Conservation (phyloP, 1,284 basidiomycete species). For the Coniferiporia sulphurascens region DNA sequence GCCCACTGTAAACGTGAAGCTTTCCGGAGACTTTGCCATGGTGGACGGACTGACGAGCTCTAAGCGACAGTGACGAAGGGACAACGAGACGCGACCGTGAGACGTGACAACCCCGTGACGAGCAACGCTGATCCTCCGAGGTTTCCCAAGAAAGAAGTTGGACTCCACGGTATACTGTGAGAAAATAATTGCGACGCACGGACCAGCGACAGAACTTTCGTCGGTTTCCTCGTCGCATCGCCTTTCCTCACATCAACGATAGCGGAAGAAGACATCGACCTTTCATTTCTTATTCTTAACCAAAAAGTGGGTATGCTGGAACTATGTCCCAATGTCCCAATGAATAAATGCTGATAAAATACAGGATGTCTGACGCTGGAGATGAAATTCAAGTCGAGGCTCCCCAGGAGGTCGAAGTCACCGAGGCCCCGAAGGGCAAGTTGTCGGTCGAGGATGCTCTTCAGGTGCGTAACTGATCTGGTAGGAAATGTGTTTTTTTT, state of each 20-base stretch:
- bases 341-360: not conserved
- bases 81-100: not conserved
- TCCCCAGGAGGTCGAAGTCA: conserved; percentile 75
- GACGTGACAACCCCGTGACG: not conserved
- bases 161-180: not conserved
- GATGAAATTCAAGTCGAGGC: conserved; percentile 84
- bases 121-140: not conserved
- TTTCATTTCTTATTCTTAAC: conserved; percentile 32
- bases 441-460: conserved; percentile 97
- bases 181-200: conserved; percentile 6
- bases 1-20: conserved; percentile 66
- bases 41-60: not conserved
- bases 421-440: conserved; percentile 89
- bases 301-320: conserved; percentile 40
- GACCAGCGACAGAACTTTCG: conserved; percentile 14
- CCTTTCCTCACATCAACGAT: conserved; percentile 63
- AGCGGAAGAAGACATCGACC: conserved; percentile 85
- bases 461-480: conserved; percentile 53
- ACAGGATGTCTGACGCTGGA: conserved; percentile 97
- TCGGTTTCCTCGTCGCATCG: not conserved
- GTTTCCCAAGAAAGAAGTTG: no score
- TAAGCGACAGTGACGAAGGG: not conserved
- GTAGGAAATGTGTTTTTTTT: no score
- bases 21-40: conserved; percentile 31
- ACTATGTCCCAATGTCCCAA: not conserved